phyloP scores from a whole-genome alignment of 257 asterid genomes.

The Leonotis leonurus region DNA sequence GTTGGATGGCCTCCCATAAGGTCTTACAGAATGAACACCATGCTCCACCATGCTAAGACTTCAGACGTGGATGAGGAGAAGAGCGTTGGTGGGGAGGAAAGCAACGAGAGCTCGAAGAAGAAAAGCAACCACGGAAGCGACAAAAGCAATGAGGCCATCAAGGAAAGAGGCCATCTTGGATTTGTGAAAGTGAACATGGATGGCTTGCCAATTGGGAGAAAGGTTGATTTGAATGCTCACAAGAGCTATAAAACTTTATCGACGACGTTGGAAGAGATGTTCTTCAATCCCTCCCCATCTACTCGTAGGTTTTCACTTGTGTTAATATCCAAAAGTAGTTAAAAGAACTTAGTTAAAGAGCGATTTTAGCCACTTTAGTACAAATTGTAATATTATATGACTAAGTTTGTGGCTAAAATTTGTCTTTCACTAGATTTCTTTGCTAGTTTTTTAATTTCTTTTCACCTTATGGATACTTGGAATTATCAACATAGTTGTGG shows the following conservation, averaged over 20 bases:
- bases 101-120: slow-evolving; percentile 49
- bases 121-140: slow-evolving; percentile 51
- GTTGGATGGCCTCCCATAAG: slow-evolving; percentile 97
- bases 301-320: slow-evolving; percentile 24
- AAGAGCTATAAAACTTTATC: slow-evolving; percentile 54
- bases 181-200: slow-evolving; percentile 82
- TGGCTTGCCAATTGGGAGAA: slow-evolving; percentile 77
- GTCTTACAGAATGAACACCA: slow-evolving; percentile 62
- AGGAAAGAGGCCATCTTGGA: slow-evolving; percentile 48
- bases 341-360: no score
- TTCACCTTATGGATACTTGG: no score
- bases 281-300: slow-evolving; percentile 39
- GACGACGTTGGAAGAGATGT: slow-evolving; percentile 62
- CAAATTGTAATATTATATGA: no score
- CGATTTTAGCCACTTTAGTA: no score
- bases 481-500: no score
- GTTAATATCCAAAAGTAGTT: no score
- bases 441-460: no score
- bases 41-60: slow-evolving; percentile 56
- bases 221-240: slow-evolving; percentile 72
- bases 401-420: no score
- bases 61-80: slow-evolving; percentile 48
- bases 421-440: no score
- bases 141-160: slow-evolving; percentile 23
- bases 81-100: slow-evolving; percentile 50